A percentile compares a stretch with the other conserved stretches of the same genome.
Conservation (phyloP, 768 basidiomycete genomes). For the Clathrus columnatus region DNA sequence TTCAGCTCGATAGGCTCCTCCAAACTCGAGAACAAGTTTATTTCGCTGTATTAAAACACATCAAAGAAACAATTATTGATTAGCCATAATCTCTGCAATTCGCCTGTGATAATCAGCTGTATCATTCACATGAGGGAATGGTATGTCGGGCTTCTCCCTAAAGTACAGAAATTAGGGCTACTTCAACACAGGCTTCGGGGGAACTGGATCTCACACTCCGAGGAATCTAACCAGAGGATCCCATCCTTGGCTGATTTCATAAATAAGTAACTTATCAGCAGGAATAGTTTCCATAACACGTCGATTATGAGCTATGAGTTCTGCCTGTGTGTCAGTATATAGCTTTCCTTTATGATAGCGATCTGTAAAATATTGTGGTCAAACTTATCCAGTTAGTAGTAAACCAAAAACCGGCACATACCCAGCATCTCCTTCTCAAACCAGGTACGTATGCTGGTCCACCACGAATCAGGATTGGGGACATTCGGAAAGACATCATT, state of each 20-base stretch:
- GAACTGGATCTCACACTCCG: slow-evolving; percentile 1
- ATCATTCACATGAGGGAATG: slow-evolving; percentile 6
- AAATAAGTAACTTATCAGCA: background rate
- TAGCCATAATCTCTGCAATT: too few species aligned
- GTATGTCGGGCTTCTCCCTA: background rate
- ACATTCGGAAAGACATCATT: background rate
- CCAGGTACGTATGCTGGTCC: background rate
- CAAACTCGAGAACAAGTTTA: too few species aligned
- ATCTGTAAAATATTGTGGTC: background rate
- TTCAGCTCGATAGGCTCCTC: too few species aligned
- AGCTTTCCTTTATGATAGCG: background rate
- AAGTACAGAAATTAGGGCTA: background rate
- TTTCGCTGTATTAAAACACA: too few species aligned
- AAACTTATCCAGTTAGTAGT: background rate
- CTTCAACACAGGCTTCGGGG: too few species aligned
- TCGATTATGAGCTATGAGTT: slow-evolving; percentile 2
- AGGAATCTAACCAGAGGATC: slow-evolving; percentile 1
- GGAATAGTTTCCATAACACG: slow-evolving; percentile 2
- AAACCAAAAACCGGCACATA: too few species aligned
- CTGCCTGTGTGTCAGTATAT: background rate
- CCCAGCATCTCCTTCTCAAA: background rate
- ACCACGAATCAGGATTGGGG: background rate
- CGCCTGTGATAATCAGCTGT: background rate
- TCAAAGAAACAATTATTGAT: too few species aligned
- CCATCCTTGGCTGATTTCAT: slow-evolving; percentile 1